Percentiles rank a stretch among this genome's conserved stretches.
These are phyloP conservation scores for Picocystis sp. DNA, from an alignment of 163 green algal species.

Conservation along the genomic window DNA sequence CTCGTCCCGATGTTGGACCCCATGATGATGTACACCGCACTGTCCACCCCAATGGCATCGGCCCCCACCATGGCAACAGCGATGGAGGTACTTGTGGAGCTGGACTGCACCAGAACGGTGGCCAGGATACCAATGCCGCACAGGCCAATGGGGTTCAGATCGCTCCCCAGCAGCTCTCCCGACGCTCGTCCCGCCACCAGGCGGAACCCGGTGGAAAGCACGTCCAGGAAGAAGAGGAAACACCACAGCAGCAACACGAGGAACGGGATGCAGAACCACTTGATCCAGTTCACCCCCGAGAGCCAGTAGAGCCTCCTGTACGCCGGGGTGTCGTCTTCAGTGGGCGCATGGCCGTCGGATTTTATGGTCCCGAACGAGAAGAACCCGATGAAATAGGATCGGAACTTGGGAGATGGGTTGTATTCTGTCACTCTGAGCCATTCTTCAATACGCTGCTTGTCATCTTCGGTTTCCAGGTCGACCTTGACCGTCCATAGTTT, in stretches of 20 bases:
- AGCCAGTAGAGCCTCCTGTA: background rate
- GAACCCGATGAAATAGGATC: slow-evolving; percentile 2
- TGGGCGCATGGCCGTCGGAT: background rate
- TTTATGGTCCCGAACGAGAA: slow-evolving; percentile 2
- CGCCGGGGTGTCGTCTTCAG: background rate
- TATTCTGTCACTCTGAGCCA: background rate
- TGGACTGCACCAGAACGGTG: slow-evolving; percentile 10
- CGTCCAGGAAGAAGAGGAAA: no score
- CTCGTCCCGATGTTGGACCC: slow-evolving; percentile 9
- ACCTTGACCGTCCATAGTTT: background rate
- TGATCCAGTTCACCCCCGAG: no score
- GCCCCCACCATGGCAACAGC: slow-evolving; percentile 5
- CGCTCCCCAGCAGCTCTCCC: no score
- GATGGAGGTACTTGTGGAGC: slow-evolving; percentile 11
- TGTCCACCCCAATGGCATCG: slow-evolving; percentile 3
- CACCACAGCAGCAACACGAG: no score
- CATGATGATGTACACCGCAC: slow-evolving; percentile 10
- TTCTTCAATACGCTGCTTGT: background rate
- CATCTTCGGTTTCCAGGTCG: background rate
- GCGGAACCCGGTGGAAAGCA: no score
- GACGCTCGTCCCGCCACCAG: no score
- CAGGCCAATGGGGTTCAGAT: no score
- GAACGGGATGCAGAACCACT: no score
- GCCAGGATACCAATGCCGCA: slow-evolving; percentile 3
- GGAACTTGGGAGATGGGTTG: slow-evolving; percentile 3